Conservation (phyloP, 345 rosid species). For the Mallotus nudiflorus region DNA sequence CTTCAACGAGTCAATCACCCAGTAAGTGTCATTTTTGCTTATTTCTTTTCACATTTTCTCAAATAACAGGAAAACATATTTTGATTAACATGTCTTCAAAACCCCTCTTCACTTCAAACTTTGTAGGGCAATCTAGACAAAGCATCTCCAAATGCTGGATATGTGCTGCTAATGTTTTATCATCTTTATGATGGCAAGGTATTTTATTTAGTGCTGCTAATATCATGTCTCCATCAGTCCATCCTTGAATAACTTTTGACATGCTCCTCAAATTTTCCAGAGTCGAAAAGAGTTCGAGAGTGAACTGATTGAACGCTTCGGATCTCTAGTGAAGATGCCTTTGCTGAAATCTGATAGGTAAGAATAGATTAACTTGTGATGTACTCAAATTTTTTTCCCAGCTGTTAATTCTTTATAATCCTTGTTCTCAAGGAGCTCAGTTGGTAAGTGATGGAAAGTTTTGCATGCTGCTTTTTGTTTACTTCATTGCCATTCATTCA, state of each 20-base stretch:
- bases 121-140: conserved; percentile 95
- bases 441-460: too few species aligned
- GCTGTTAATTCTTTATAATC: background rate
- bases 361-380: background rate
- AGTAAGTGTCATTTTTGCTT: conserved; percentile 38
- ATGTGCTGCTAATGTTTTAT: conserved; percentile 92
- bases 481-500: background rate
- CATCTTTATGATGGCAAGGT: conserved; percentile 98
- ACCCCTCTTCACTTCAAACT: conserved; percentile 20
- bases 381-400: background rate
- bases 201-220: conserved; percentile 16
- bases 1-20: conserved; percentile 90
- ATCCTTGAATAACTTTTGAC: background rate
- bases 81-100: conserved; percentile 17
- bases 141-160: conserved; percentile 79
- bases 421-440: background rate
- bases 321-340: conserved; percentile 88
- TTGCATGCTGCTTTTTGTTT: background rate
- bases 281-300: conserved; percentile 75
- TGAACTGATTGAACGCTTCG: conserved; percentile 88
- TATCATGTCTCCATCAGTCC: conserved; percentile 7
- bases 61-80: background rate
- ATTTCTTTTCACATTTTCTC: background rate
- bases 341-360: conserved; percentile 81
- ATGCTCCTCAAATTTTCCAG: conserved; percentile 37